Percentiles rank a stretch among this genome's conserved stretches.
phyloP scores from a whole-genome alignment of 2,329 filamentous ascomycete genomes.

The Paraphoma chrysanthemicola region DNA sequence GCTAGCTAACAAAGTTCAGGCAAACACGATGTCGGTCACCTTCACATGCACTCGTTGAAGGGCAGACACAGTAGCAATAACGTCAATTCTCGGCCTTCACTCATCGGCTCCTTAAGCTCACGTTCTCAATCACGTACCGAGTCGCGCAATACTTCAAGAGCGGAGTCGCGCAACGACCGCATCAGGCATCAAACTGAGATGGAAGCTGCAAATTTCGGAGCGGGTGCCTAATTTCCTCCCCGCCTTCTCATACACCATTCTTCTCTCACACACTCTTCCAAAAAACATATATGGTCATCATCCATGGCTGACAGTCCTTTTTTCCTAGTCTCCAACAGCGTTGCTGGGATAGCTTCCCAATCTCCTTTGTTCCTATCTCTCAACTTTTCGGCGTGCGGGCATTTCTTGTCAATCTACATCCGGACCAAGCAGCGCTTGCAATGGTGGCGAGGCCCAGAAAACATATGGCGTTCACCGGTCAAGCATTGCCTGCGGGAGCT shows the following conservation, averaged over 20 bases:
- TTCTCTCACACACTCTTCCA: conserved; percentile 12
- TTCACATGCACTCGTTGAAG: conserved; percentile 45
- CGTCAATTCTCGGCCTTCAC: conserved; percentile 32
- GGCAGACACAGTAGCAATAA: conserved; percentile 36
- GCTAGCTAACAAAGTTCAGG: conserved; percentile 37
- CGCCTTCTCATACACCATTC: conserved; percentile 10
- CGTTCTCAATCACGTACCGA: conserved; percentile 38
- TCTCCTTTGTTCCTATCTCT: conserved; percentile 45
- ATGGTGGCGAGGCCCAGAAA: conserved; percentile 16
- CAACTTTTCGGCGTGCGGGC: conserved; percentile 34
- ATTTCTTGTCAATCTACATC: conserved; percentile 35
- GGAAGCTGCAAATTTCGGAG: conserved; percentile 34
- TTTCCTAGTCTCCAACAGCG: conserved; percentile 32
- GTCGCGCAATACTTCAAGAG: conserved; percentile 22
- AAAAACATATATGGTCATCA: conserved; percentile 24
- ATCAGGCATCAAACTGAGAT: conserved; percentile 31
- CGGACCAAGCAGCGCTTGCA: conserved; percentile 25
- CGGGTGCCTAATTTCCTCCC: conserved; percentile 31
- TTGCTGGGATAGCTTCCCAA: conserved; percentile 18
- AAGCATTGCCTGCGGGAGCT: conserved; percentile 25
- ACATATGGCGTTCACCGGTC: conserved; percentile 33
- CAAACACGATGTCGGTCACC: conserved; percentile 59
- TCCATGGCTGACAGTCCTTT: conserved; percentile 40
- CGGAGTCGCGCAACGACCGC: conserved; percentile 25
- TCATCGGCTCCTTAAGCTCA: conserved; percentile 43